phyloP scores from a whole-genome alignment of 805 yeast species.

The Allodekkera sacchari region DNA sequence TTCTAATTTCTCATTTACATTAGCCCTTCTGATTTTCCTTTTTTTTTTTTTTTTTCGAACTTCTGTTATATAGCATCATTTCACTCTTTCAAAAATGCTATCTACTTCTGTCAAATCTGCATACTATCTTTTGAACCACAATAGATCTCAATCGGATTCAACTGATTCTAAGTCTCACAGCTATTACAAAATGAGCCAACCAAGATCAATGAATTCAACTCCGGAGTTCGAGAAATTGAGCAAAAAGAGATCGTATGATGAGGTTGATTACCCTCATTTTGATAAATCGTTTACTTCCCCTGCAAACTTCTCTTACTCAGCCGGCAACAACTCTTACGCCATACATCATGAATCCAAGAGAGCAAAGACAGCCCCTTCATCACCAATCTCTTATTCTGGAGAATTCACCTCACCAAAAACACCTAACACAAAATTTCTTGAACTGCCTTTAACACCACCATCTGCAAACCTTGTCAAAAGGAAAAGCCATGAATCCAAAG shows the following conservation, averaged over 20 bases:
- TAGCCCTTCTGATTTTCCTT: too few species aligned
- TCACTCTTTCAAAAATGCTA: constrained; percentile 1
- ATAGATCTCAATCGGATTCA: constrained; percentile 26
- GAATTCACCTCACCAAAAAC: constrained; percentile 14
- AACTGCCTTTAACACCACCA: constrained; percentile 20
- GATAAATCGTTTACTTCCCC: constrained; percentile 2
- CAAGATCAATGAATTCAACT: constrained; percentile 12
- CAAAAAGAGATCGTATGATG: constrained; percentile 4
- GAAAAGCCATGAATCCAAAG: too few species aligned
- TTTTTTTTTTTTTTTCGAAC: too few species aligned
- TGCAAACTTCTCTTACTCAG: constrained; percentile 5
- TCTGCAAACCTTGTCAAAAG: too few species aligned
- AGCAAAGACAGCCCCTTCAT: constrained; percentile 24
- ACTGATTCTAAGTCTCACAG: constrained; percentile 18
- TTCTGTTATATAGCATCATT: not conserved
- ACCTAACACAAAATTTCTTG: constrained; percentile 12
- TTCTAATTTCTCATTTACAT: too few species aligned
- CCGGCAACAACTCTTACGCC: constrained; percentile 1
- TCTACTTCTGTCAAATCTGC: constrained; percentile 9
- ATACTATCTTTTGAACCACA: constrained; percentile 12
- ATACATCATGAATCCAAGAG: constrained; percentile 10
- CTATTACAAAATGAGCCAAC: constrained; percentile 16
- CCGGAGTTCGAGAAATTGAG: constrained; percentile 1
- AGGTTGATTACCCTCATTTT: constrained; percentile 4
- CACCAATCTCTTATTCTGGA: constrained; percentile 12